A percentile compares a stretch with the other conserved stretches of the same genome.
Conservation (phyloP, 2,329 filamentous ascomycete species). For the Huntiella bhutanensis region DNA sequence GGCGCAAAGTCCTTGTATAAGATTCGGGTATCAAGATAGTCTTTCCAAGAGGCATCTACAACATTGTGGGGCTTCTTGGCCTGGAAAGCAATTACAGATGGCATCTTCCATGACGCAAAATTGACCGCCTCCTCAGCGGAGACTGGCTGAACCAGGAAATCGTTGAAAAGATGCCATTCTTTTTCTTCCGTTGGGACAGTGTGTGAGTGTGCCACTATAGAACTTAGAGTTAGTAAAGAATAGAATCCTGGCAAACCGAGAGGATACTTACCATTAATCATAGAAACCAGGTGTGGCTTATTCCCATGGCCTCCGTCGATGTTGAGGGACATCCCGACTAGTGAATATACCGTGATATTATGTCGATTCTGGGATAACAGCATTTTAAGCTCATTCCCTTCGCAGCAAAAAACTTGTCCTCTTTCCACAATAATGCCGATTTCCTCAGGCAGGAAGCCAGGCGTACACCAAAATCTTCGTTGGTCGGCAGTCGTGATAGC, state of each 20-base stretch:
- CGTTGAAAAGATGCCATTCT: slow-evolving; percentile 93
- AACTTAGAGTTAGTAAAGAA: not conserved
- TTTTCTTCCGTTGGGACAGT: slow-evolving; percentile 34
- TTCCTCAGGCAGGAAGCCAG: slow-evolving; percentile 82
- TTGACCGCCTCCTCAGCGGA: slow-evolving; percentile 61
- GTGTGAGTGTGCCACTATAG: slow-evolving; percentile 10
- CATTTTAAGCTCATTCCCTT: slow-evolving; percentile 71
- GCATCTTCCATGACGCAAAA: slow-evolving; percentile 84
- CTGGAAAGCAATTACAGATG: slow-evolving; percentile 75
- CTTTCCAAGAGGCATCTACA: slow-evolving; percentile 75
- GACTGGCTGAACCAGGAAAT: slow-evolving; percentile 75
- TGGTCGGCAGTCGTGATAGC: slow-evolving; percentile 54
- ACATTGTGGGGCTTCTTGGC: slow-evolving; percentile 61
- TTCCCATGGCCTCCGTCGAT: slow-evolving; percentile 64
- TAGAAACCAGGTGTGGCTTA: slow-evolving; percentile 76
- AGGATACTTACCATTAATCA: slow-evolving; percentile 52
- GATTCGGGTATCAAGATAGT: slow-evolving; percentile 62
- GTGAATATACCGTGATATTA: slow-evolving; percentile 72
- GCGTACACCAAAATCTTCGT: slow-evolving; percentile 67
- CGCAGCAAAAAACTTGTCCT: slow-evolving; percentile 87
- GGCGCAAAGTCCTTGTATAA: slow-evolving; percentile 49
- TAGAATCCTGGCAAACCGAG: slow-evolving; percentile 2
- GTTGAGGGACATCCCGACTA: slow-evolving; percentile 76
- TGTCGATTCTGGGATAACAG: slow-evolving; percentile 64
- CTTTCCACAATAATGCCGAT: slow-evolving; percentile 81